These are phyloP conservation scores for Colletotrichum musae DNA, from an alignment of 2,329 filamentous ascomycete species.

Conservation along the genomic window DNA sequence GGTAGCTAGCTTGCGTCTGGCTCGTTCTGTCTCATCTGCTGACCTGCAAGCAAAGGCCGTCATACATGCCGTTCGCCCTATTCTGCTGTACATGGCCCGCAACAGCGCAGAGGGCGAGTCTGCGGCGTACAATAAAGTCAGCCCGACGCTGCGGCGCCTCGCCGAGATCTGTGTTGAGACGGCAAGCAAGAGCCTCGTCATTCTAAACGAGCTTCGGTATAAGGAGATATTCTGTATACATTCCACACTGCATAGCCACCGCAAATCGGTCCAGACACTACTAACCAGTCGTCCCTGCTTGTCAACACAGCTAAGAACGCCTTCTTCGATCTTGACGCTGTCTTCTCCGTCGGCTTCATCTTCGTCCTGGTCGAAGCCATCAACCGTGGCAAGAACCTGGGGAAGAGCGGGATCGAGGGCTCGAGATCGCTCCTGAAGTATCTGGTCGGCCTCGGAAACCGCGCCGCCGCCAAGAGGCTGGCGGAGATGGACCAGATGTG, in stretches of 20 bases:
- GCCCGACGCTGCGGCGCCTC: conserved; percentile 20
- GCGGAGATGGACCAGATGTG: conserved; percentile 39
- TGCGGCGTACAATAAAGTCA: conserved; percentile 6
- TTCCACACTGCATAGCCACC: too few species aligned
- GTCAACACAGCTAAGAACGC: conserved; percentile 28
- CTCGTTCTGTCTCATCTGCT: neutral
- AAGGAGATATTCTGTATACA: conserved; percentile 17
- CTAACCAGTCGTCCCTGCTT: too few species aligned
- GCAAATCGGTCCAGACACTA: too few species aligned
- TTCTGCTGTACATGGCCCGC: conserved; percentile 32
- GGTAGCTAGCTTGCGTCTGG: neutral
- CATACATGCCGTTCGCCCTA: conserved; percentile 33
- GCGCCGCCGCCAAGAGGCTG: conserved; percentile 24
- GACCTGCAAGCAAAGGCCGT: conserved; percentile 6
- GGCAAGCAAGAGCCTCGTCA: conserved; percentile 31
- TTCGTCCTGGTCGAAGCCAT: conserved; percentile 38
- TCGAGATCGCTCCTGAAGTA: conserved; percentile 24
- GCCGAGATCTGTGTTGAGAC: conserved; percentile 36
- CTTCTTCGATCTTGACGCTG: conserved; percentile 29
- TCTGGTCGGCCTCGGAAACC: conserved; percentile 28
- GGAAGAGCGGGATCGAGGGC: conserved; percentile 23
- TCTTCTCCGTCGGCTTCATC: conserved; percentile 32
- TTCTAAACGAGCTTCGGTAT: conserved; percentile 25
- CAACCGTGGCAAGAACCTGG: conserved; percentile 23
- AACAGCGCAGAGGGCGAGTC: conserved; percentile 1